Evolutionary conservation across 768 basidiomycete genomes (phyloP), one percentile per base, ranked within the genome.

Genomic region (Boletus huronensis): DNA sequence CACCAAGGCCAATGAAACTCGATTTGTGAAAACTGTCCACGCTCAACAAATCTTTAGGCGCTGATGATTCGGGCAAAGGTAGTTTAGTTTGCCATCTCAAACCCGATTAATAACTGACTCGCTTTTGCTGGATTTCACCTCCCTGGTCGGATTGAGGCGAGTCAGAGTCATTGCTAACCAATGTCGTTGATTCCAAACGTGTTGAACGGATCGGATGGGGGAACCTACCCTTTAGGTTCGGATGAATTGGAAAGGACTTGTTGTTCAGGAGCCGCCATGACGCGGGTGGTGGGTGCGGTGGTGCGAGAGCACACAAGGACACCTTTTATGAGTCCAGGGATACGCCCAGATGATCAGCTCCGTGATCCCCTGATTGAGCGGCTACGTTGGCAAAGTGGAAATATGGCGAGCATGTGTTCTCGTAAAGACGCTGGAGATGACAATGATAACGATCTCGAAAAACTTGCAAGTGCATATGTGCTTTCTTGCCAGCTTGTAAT

Each of bases 311-410:
- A 1, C 29, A 31, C 55, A 39, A 50, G 32, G 35, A 64, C 19
- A 32, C 4, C 48, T 40, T 57, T 54, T 68, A 65, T 54, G 23
- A 58, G 53, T 54, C 31, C 19, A 67, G 60, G n/a, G 58, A 28
- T 21, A 16, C 17, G 17, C 6, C 23, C 3, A 19, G 8, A 44
- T 4, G 17, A 48, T 35, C 54, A 48, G 2, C 48, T 59, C 53
- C 54, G 43, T 14, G n/a, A 31, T 19, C 26, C 9, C 32, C 50
- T 52, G 53, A 58, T 60, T 26, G 35, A 8, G 45, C 47, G 55
- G 42, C 55, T 45, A 36, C n/a, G 25, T 19, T 34, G 47, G 59
- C 19, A 42, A n/a, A 19, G 50, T 35, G 53, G 58, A 42, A 25
- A 58, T 58, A 25, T 23, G n/a, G 25, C 4, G 34, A 32, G 3